Percentiles rank a stretch among this genome's conserved stretches.
Evolutionary conservation across 768 basidiomycete genomes (phyloP).

Genomic region (Royoungia palumana): DNA sequence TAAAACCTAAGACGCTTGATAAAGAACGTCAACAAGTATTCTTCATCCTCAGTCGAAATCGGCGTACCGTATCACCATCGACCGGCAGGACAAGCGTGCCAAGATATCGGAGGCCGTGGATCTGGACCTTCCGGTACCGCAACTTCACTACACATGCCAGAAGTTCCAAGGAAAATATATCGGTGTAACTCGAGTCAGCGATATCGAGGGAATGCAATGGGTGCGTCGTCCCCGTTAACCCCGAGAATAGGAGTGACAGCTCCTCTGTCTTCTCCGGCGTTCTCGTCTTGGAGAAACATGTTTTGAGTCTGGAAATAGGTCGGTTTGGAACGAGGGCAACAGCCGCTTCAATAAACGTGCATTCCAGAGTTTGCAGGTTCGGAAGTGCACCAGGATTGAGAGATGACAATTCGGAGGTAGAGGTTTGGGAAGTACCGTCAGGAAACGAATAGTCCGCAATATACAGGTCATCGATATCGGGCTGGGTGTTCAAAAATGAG

Average conservation of each 20-base stretch:
- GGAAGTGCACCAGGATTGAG: constrained; percentile 40
- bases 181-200: constrained; percentile 57
- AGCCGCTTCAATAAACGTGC: constrained; percentile 66
- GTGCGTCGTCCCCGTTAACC: constrained; percentile 42
- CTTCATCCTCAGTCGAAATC: constrained; percentile 13
- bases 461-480: constrained; percentile 28
- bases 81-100: constrained; percentile 65
- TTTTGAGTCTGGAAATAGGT: constrained; percentile 61
- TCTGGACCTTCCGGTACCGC: constrained; percentile 29
- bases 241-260: constrained; percentile 45
- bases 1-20: constrained; percentile 60
- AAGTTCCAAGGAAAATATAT: constrained; percentile 52
- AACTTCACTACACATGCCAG: constrained; percentile 41
- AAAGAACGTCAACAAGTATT: constrained; percentile 4
- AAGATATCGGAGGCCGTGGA: constrained; percentile 49
- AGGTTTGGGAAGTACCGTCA: constrained; percentile 7
- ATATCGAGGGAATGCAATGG: constrained; percentile 55
- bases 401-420: constrained; percentile 15
- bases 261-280: constrained; percentile 50
- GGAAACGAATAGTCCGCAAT: constrained; percentile 33
- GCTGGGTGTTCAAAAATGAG: constrained; percentile 27
- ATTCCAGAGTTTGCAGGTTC: constrained; percentile 53
- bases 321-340: constrained; percentile 52
- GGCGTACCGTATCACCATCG: constrained; percentile 31
- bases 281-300: constrained; percentile 60